A percentile compares a stretch with the other conserved stretches of the same genome.
These are phyloP conservation scores for Globisporangium acanthophoron DNA, from an alignment of 352 stramenopile genomes.

Conservation along the genomic window DNA sequence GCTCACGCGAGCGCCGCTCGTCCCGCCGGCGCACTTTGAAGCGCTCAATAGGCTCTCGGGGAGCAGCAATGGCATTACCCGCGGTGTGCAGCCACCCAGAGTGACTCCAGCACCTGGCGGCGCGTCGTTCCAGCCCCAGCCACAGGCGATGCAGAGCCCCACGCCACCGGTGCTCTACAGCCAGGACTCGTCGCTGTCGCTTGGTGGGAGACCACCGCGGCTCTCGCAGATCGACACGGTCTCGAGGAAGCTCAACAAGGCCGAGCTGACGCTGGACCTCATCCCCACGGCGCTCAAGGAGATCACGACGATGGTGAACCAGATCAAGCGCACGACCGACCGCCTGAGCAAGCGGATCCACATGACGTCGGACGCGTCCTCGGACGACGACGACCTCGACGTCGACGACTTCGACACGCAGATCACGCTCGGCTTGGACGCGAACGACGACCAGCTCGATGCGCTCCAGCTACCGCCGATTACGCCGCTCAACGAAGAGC, in stretches of 20 bases:
- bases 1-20: background rate
- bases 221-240: slow-evolving; percentile 40
- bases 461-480: slow-evolving; percentile 11
- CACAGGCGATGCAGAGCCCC: background rate
- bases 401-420: slow-evolving; percentile 37
- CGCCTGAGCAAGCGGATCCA: slow-evolving; percentile 44
- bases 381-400: slow-evolving; percentile 47
- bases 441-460: slow-evolving; percentile 6
- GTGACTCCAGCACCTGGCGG: background rate
- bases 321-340: slow-evolving; percentile 67
- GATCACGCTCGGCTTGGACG: slow-evolving; percentile 20
- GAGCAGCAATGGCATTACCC: background rate
- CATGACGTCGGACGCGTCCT: slow-evolving; percentile 18
- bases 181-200: slow-evolving; percentile 8
- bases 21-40: background rate
- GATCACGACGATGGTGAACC: slow-evolving; percentile 61
- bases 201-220: slow-evolving; percentile 3
- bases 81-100: background rate
- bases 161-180: background rate
- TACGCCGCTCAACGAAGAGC: slow-evolving; percentile 45
- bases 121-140: background rate
- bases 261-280: slow-evolving; percentile 44
- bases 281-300: slow-evolving; percentile 54
- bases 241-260: slow-evolving; percentile 46
- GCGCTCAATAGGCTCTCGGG: background rate